These are phyloP conservation scores for Aspergillus asperescens DNA, from an alignment of 495 filamentous ascomycete genomes.

Conservation along the genomic window DNA sequence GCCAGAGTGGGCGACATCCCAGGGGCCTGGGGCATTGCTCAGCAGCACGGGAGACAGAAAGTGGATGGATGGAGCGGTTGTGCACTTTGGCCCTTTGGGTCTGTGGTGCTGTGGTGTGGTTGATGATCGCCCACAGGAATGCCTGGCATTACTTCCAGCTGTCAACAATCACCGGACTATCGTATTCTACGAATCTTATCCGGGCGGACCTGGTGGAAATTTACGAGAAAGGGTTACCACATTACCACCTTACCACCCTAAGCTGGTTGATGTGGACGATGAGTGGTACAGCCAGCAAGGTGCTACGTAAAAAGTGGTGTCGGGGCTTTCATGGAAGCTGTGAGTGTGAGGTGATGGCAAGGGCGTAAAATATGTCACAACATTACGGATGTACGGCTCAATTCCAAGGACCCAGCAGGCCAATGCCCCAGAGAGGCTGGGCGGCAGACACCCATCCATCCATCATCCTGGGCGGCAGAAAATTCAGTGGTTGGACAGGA, in stretches of 20 bases:
- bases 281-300: slow-evolving; percentile 3
- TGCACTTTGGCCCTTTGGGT: no score
- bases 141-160: not conserved
- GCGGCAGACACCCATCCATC: not conserved
- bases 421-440: not conserved
- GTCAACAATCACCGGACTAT: not conserved
- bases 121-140: slow-evolving; percentile 23
- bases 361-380: not conserved
- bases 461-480: not conserved
- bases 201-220: not conserved
- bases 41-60: slow-evolving; percentile 23
- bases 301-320: not conserved
- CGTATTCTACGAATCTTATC: not conserved
- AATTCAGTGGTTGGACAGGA: slow-evolving; percentile 2
- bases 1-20: slow-evolving; percentile 14
- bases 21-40: slow-evolving; percentile 23
- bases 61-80: slow-evolving; percentile 23
- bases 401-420: not conserved
- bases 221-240: not conserved
- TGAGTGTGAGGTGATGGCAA: not conserved
- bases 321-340: not conserved
- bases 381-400: not conserved
- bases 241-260: not conserved
- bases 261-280: no score
- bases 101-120: slow-evolving; percentile 22